These are phyloP conservation scores for Umbilicus rupestris DNA, from an alignment of 164 flowering plant species.

Conservation along the genomic window DNA sequence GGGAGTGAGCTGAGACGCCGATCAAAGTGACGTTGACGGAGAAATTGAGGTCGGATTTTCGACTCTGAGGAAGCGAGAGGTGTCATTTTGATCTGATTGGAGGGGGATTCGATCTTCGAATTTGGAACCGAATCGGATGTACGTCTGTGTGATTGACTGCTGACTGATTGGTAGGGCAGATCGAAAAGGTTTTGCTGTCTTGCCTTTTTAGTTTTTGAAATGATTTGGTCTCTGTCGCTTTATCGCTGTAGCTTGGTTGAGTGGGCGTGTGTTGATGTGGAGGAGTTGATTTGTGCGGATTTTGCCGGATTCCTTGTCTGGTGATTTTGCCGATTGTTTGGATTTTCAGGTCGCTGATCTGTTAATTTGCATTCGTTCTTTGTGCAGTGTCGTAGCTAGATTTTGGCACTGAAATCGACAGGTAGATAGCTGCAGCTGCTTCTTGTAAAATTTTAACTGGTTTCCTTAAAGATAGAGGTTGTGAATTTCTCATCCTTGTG, in stretches of 20 bases:
- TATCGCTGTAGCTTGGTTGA: background rate
- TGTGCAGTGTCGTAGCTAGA: background rate
- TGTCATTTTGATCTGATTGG: background rate
- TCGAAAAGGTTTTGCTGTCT: background rate
- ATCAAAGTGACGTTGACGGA: no score
- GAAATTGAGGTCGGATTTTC: background rate
- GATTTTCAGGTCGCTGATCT: background rate
- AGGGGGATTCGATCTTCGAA: background rate
- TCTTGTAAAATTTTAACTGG: no score
- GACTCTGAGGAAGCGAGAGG: background rate
- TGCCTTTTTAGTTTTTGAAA: background rate
- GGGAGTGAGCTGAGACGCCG: background rate
- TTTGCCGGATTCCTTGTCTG: background rate
- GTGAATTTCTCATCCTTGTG: no score
- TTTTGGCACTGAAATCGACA: no score
- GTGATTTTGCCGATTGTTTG: no score
- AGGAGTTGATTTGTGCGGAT: background rate
- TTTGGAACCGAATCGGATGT: background rate
- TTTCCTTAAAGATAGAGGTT: background rate
- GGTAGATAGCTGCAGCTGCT: no score
- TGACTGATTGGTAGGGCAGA: constrained; percentile 2
- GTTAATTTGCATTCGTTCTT: background rate
- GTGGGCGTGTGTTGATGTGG: background rate
- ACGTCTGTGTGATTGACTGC: background rate
- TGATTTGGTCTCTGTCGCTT: background rate